These are phyloP conservation scores for Jatropha podagrica DNA, from an alignment of 441 rosid genomes.

Conservation along the genomic window DNA sequence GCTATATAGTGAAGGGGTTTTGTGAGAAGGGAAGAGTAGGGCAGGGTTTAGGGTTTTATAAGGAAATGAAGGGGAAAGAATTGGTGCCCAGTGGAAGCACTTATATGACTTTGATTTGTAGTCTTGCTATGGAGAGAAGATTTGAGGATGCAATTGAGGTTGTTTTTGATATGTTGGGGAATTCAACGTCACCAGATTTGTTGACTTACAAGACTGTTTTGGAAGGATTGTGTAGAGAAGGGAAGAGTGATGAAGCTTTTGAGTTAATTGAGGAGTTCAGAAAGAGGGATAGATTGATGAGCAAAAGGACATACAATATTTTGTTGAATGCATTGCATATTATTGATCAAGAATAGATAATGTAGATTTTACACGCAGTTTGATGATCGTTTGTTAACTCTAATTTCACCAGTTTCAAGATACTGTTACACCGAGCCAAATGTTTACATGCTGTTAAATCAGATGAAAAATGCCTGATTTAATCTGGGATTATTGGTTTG, in stretches of 20 bases:
- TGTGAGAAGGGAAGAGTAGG: constrained; percentile 72
- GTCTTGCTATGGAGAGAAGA: constrained; percentile 64
- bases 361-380: background rate
- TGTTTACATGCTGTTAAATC: background rate
- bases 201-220: constrained; percentile 78
- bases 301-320: constrained; percentile 56
- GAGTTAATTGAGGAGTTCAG: constrained; percentile 73
- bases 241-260: constrained; percentile 61
- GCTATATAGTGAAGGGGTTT: constrained; percentile 70
- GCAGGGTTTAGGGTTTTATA: constrained; percentile 70
- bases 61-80: constrained; percentile 65
- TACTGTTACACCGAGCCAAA: background rate
- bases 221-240: constrained; percentile 71
- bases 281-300: constrained; percentile 66
- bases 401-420: background rate
- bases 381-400: background rate
- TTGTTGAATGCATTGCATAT: constrained; percentile 57
- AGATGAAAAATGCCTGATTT: background rate
- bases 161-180: constrained; percentile 61
- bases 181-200: constrained; percentile 62
- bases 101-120: constrained; percentile 72
- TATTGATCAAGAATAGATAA: constrained; percentile 23
- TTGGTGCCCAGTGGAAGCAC: constrained; percentile 62
- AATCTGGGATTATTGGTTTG: background rate
- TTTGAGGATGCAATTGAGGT: constrained; percentile 50